These are phyloP conservation scores for Trichosporon coremiiforme DNA, from an alignment of 1,284 basidiomycete species.

Conservation along the genomic window DNA sequence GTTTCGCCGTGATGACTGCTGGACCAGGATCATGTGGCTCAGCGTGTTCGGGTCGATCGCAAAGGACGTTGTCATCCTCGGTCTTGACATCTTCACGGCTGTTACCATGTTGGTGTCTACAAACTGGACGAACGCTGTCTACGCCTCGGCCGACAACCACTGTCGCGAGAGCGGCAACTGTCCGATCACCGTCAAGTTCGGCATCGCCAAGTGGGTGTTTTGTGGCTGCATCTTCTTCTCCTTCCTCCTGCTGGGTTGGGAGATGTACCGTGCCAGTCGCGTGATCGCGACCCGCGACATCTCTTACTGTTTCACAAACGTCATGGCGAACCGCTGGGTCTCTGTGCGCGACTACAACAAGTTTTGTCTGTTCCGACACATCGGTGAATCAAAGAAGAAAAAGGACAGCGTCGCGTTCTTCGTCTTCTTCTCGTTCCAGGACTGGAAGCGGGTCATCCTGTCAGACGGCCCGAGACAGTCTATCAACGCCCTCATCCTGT, in stretches of 20 bases:
- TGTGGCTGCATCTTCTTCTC: constrained; percentile 97
- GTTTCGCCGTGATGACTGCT: constrained; percentile 82
- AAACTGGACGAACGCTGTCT: constrained; percentile 48
- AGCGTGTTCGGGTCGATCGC: constrained; percentile 89
- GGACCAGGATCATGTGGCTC: constrained; percentile 86
- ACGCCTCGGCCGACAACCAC: constrained; percentile 58
- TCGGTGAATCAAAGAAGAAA: constrained; percentile 91
- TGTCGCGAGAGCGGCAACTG: constrained; percentile 63
- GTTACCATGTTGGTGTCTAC: constrained; percentile 92
- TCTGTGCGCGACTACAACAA: constrained; percentile 91
- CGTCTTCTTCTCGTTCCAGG: constrained; percentile 99
- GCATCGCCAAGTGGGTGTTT: constrained; percentile 92
- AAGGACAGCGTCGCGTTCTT: constrained; percentile 99
- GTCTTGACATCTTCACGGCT: constrained; percentile 96
- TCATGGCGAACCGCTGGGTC: constrained; percentile 95
- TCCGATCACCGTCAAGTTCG: constrained; percentile 85
- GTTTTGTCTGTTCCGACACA: constrained; percentile 97
- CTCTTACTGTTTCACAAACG: constrained; percentile 93
- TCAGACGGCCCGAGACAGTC: constrained; percentile 97
- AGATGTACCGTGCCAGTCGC: constrained; percentile 85
- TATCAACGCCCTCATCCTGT: constrained; percentile 92
- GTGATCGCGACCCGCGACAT: constrained; percentile 95
- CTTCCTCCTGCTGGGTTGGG: constrained; percentile 79
- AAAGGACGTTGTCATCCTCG: constrained; percentile 93
- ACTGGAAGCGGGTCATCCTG: constrained; percentile 91